Evolutionary conservation across 2,329 filamentous ascomycete species (phyloP).

Genomic region (Nannizziopsis barbatae): DNA sequence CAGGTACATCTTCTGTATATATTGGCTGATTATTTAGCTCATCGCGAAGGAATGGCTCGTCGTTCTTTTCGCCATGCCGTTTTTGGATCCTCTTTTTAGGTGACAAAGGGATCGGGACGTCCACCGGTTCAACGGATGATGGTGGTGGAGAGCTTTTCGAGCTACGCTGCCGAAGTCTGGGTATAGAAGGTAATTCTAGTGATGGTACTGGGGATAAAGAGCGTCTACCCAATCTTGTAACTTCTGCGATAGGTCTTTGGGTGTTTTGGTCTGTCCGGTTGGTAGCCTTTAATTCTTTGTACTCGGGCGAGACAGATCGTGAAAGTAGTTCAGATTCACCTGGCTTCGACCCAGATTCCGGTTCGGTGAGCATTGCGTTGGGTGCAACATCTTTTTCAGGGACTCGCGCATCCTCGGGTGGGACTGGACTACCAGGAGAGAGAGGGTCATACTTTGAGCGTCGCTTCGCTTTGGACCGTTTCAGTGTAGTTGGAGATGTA

Average conservation of each 20-base stretch:
- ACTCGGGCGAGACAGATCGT: slow-evolving; percentile 6
- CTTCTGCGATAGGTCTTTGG: slow-evolving; percentile 17
- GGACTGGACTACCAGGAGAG: slow-evolving; percentile 21
- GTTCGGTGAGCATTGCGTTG: slow-evolving; percentile 12
- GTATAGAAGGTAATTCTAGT: slow-evolving; percentile 35
- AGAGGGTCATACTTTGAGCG: slow-evolving; percentile 30
- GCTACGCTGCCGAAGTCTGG: slow-evolving; percentile 32
- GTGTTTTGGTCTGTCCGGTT: not conserved
- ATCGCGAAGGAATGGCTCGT: slow-evolving; percentile 11
- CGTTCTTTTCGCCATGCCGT: slow-evolving; percentile 20
- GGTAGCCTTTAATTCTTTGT: slow-evolving; percentile 4
- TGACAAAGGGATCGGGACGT: slow-evolving; percentile 15
- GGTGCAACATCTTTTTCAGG: slow-evolving; percentile 18
- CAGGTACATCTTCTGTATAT: slow-evolving; percentile 27
- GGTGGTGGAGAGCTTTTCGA: slow-evolving; percentile 24
- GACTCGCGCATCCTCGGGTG: slow-evolving; percentile 17
- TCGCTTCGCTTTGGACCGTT: slow-evolving; percentile 33
- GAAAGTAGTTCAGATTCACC: slow-evolving; percentile 1
- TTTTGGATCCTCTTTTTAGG: slow-evolving; percentile 21
- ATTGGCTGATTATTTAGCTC: slow-evolving; percentile 8
- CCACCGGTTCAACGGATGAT: slow-evolving; percentile 13
- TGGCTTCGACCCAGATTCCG: not conserved
- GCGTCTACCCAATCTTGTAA: slow-evolving; percentile 23
- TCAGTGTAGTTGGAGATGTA: slow-evolving; percentile 25
- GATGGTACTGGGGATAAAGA: slow-evolving; percentile 40